Evolutionary conservation across 2,329 filamentous ascomycete genomes (phyloP).

Genomic region (Pseudogymnoascus pannorum): DNA sequence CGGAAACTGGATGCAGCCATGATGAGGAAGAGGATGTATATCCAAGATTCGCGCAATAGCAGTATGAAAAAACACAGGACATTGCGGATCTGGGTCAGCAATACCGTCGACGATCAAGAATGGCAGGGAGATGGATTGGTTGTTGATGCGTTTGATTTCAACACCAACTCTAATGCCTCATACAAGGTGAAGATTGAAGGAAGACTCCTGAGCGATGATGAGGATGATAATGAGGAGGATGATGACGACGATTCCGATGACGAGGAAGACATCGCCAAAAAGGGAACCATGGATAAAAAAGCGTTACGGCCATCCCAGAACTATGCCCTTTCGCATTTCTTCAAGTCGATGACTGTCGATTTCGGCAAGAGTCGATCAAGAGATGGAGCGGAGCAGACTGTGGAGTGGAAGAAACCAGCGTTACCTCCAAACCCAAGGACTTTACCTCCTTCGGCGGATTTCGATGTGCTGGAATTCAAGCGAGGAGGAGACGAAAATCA

Average conservation of each 20-base stretch:
- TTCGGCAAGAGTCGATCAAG: slow-evolving; percentile 57
- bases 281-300: slow-evolving; percentile 32
- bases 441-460: slow-evolving; percentile 59
- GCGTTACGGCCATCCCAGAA: slow-evolving; percentile 38
- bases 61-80: slow-evolving; percentile 75
- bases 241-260: slow-evolving; percentile 43
- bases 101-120: slow-evolving; percentile 87
- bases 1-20: slow-evolving; percentile 84
- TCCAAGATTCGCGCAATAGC: slow-evolving; percentile 71
- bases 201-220: slow-evolving; percentile 65
- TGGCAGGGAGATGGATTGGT: slow-evolving; percentile 72
- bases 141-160: slow-evolving; percentile 74
- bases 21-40: slow-evolving; percentile 87
- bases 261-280: slow-evolving; percentile 42
- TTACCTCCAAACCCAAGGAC: slow-evolving; percentile 37
- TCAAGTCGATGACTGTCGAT: slow-evolving; percentile 70
- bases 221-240: slow-evolving; percentile 44
- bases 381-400: slow-evolving; percentile 46
- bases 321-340: slow-evolving; percentile 67
- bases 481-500: slow-evolving; percentile 86
- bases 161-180: slow-evolving; percentile 65
- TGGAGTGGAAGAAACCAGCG: slow-evolving; percentile 85
- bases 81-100: slow-evolving; percentile 88
- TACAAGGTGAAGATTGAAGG: slow-evolving; percentile 93
- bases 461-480: slow-evolving; percentile 88